A percentile compares a stretch with the other conserved stretches of the same genome.
phyloP scores from a whole-genome alignment of 345 rosid genomes.

The Syzygium aqueum region DNA sequence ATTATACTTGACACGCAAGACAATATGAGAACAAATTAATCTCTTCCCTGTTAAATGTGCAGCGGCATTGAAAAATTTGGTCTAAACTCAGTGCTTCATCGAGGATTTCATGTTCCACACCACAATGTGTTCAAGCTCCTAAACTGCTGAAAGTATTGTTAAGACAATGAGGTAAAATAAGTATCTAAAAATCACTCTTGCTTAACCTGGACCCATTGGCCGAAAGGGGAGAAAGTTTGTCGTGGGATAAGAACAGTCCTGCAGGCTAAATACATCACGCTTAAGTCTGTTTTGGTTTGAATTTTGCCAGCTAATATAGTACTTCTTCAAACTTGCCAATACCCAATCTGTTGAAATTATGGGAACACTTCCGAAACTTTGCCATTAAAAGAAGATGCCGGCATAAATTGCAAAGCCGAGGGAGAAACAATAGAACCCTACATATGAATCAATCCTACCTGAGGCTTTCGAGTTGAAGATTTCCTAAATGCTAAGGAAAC shows the following conservation, averaged over 20 bases:
- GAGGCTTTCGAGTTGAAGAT: not conserved
- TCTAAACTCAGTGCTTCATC: not conserved
- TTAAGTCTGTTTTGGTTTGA: not conserved
- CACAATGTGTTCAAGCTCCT: not conserved
- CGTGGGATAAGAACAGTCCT: not conserved
- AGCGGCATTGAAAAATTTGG: not conserved
- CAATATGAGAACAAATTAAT: not conserved
- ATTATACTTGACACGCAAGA: not conserved
- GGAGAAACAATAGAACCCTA: not conserved
- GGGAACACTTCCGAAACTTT: not conserved
- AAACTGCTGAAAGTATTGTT: not conserved
- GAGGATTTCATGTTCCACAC: too few species aligned
- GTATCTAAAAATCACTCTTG: not conserved
- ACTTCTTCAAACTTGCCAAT: not conserved
- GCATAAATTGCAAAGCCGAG: not conserved
- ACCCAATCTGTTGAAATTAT: not conserved
- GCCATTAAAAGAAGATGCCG: not conserved
- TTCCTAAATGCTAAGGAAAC: not conserved
- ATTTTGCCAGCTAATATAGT: not conserved
- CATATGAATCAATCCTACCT: not conserved
- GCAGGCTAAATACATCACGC: not conserved
- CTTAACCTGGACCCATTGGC: not conserved
- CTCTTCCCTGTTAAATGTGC: not conserved
- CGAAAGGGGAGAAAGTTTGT: not conserved
- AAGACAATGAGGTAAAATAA: not conserved